phyloP scores from a whole-genome alignment of 371 early-diverging fungal genomes.

The Mucor irregularis region DNA sequence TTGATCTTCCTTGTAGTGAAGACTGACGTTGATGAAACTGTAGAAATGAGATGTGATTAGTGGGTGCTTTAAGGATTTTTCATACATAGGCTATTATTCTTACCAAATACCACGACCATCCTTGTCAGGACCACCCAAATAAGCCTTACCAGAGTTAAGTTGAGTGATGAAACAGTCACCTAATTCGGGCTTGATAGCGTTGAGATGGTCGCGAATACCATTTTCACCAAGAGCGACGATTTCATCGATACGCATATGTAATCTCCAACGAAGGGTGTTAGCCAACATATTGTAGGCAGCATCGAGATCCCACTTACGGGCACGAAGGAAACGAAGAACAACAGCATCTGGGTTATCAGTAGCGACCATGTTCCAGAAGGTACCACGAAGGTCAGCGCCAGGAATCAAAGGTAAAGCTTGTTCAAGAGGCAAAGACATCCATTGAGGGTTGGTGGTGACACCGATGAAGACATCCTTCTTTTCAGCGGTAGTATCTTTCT shows the following conservation, averaged over 20 bases:
- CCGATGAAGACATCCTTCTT: constrained; percentile 52
- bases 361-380: constrained; percentile 59
- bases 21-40: constrained; percentile 63
- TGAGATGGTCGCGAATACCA: constrained; percentile 40
- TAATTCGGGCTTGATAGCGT: constrained; percentile 45
- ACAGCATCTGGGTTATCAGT: constrained; percentile 72
- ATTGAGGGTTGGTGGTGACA: constrained; percentile 44
- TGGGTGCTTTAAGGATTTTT: background rate
- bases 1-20: constrained; percentile 62
- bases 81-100: constrained; percentile 10
- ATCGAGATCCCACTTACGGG: constrained; percentile 76
- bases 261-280: constrained; percentile 67
- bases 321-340: constrained; percentile 71
- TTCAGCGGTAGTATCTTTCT: constrained; percentile 32
- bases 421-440: constrained; percentile 37
- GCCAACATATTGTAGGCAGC: constrained; percentile 67
- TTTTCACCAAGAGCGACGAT: constrained; percentile 62
- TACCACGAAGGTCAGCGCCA: constrained; percentile 32
- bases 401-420: constrained; percentile 43
- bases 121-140: constrained; percentile 61
- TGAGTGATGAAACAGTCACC: constrained; percentile 44
- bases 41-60: background rate
- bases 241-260: constrained; percentile 54
- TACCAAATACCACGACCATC: constrained; percentile 62
- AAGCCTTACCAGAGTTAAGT: constrained; percentile 57